phyloP scores from a whole-genome alignment of 1,139 yeast genomes.

The Kodamaea arcana region DNA sequence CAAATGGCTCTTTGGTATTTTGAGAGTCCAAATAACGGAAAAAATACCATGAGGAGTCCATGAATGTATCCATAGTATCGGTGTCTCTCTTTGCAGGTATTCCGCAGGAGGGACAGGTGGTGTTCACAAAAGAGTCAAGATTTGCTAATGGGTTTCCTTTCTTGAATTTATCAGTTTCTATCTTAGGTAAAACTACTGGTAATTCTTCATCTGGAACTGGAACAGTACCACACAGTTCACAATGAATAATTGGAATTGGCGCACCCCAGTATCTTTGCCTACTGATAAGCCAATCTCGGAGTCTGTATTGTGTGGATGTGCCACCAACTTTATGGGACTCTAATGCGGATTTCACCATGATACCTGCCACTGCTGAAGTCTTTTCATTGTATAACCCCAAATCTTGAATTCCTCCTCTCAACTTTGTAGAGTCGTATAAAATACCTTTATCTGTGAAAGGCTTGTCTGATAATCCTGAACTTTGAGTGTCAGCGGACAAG shows the following conservation, averaged over 20 bases:
- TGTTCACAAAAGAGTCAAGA: constrained; percentile 65
- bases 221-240: constrained; percentile 79
- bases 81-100: constrained; percentile 79
- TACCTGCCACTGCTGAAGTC: constrained; percentile 47
- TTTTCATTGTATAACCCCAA: constrained; percentile 54
- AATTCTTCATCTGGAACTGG: constrained; percentile 84
- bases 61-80: constrained; percentile 97
- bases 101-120: constrained; percentile 80
- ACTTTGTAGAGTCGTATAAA: constrained; percentile 35
- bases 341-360: constrained; percentile 42
- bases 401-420: constrained; percentile 24
- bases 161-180: constrained; percentile 35
- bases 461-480: background rate
- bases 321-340: constrained; percentile 39
- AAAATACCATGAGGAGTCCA: constrained; percentile 97
- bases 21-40: constrained; percentile 78
- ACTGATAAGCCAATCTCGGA: constrained; percentile 91
- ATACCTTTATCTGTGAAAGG: constrained; percentile 57
- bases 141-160: constrained; percentile 72
- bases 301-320: constrained; percentile 50
- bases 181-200: constrained; percentile 75
- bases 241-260: constrained; percentile 91
- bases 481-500: constrained; percentile 4
- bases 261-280: constrained; percentile 99
- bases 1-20: constrained; percentile 54